Base-by-base conservation (phyloP, 2,329 filamentous ascomycete genomes). In the Xylariaceae sp. region DNA sequence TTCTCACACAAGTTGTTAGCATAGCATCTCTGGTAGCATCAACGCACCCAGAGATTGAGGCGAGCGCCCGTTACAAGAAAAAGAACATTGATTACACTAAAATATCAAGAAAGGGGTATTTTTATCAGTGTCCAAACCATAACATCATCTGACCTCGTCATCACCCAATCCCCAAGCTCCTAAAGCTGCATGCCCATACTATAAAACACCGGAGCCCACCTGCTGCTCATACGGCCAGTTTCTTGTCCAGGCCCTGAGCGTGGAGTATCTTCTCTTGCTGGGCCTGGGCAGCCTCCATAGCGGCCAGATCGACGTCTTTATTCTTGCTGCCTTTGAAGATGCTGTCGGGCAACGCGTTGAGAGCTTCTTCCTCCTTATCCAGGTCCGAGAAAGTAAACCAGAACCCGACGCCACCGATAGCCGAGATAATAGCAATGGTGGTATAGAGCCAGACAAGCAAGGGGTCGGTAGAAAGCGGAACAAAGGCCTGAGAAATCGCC, bases 381-480 rank as follows among this genome's bases (percentile, higher is more conserved):
- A 88, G 74, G 4, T 77, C 71, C n/a, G 79, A 73, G 73, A 88
- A 89, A 62, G 80, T 83, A 54, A 85, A 67, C 85, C 87, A 93
- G 77, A 93, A 93, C n/a, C 81, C 75, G 2, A 81, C 67, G 5
- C 87, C 88, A 40, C 84, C 68, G 7, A 88, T 50, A 44, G 82
- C 81, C 0, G 89, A 83, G 20, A 91, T 72, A 46, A 90, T 78
- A 2, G 88, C 88, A 7, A 90, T 82, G 2, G 82, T 73, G 3
- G 75, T 82, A 67, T 93, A 93, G 73, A 91, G 89, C 88, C 88
- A 91, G 0, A 89, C 80, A 4, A 91, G 77, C 10, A 89, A 74
- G 1, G 89, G 89, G 65, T 91, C 87, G 6, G 74, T 74, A 1
- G 79, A 76, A 1, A 87, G 72, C 7, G 78, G 71, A 20, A 83